Evolutionary conservation across 2,329 filamentous ascomycete genomes (phyloP).

Genomic region (Trichoderma sp.): DNA sequence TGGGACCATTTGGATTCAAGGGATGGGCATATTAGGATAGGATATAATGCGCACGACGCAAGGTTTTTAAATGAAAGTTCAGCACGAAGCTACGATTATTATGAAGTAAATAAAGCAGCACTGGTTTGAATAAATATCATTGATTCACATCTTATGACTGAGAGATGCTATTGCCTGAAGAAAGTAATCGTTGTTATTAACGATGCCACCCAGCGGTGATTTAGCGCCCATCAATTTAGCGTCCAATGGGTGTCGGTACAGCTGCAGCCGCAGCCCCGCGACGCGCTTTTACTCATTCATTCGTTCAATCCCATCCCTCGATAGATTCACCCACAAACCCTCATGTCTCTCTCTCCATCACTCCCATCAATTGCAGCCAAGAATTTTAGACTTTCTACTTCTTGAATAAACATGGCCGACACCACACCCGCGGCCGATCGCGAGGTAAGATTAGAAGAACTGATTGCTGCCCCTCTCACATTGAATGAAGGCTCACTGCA

Average conservation of each 20-base stretch:
- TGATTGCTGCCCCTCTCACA: not conserved
- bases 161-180: not conserved
- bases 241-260: not conserved
- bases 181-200: not conserved
- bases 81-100: not conserved
- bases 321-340: not conserved
- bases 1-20: constrained; percentile 7
- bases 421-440: constrained; percentile 38
- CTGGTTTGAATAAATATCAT: not conserved
- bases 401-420: constrained; percentile 39
- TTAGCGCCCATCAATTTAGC: not conserved
- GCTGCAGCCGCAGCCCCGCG: not conserved
- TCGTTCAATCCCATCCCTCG: not conserved
- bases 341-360: not conserved
- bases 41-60: not conserved
- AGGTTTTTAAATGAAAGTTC: not conserved
- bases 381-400: not conserved
- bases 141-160: not conserved
- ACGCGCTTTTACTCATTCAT: not conserved
- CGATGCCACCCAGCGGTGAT: not conserved
- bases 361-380: not conserved
- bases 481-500: not conserved
- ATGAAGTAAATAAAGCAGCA: not conserved
- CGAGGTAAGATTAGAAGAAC: constrained; percentile 36
- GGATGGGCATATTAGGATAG: not conserved